Conservation (phyloP, 495 filamentous ascomycete species). For the Ascobolus immersus region DNA sequence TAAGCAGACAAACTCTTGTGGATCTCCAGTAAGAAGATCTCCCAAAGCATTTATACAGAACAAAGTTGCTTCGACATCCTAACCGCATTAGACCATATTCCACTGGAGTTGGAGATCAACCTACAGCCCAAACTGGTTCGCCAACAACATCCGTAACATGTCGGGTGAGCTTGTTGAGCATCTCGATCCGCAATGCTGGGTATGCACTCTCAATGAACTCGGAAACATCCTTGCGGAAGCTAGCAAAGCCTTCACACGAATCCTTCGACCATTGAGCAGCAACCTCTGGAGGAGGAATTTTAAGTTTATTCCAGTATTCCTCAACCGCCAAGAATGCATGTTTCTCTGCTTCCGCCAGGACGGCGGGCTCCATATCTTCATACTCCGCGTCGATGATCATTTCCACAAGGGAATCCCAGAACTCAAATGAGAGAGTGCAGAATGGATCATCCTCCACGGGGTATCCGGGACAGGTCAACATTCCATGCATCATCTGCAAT, state of each 20-base stretch:
- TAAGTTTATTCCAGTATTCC: constrained; percentile 36
- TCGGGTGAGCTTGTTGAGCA: constrained; percentile 45
- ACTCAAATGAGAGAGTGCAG: constrained; percentile 52
- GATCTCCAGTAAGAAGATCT: constrained; percentile 45
- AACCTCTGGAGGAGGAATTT: constrained; percentile 26
- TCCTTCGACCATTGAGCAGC: constrained; percentile 40
- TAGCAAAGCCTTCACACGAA: constrained; percentile 42
- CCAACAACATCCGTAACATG: constrained; percentile 33
- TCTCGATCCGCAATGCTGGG: constrained; percentile 35
- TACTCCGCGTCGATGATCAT: constrained; percentile 20
- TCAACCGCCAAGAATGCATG: constrained; percentile 31
- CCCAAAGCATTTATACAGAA: constrained; percentile 56
- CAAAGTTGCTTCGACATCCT: constrained; percentile 50
- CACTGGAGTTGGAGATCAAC: too few relatives aligned
- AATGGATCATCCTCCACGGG: constrained; percentile 54
- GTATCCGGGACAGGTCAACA: constrained; percentile 46
- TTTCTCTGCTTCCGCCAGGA: constrained; percentile 25
- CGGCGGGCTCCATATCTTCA: constrained; percentile 17
- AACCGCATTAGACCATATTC: constrained; percentile 27
- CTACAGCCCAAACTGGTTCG: constrained; percentile 12
- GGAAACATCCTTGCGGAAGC: constrained; percentile 54
- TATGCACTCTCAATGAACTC: constrained; percentile 61
- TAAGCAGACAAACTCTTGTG: constrained; percentile 38
- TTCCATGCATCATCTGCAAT: constrained; percentile 27
- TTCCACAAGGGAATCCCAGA: constrained; percentile 53